A percentile compares a stretch with the other conserved stretches of the same genome.
phyloP scores from a whole-genome alignment of 2,329 filamentous ascomycete species.

The Colletotrichum abscissum region DNA sequence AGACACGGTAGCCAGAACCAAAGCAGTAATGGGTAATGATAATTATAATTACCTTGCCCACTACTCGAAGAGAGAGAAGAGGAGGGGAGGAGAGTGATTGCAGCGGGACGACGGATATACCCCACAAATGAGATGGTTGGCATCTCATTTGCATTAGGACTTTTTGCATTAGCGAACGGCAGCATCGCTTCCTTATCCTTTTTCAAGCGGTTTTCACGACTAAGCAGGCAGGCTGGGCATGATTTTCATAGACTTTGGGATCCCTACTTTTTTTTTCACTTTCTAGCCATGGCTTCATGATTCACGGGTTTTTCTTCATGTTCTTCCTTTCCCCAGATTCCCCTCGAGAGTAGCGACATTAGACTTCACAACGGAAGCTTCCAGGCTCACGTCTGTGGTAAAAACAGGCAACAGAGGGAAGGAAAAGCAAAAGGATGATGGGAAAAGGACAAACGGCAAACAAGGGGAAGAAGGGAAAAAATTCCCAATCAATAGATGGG shows the following conservation, averaged over 20 bases:
- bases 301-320: neutral
- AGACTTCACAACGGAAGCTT: neutral
- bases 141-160: conserved; percentile 8
- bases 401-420: too few relatives aligned
- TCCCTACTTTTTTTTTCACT: too few relatives aligned
- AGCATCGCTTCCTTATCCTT: conserved; percentile 2
- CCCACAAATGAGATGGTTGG: neutral
- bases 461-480: neutral
- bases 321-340: neutral
- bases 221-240: neutral
- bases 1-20: neutral
- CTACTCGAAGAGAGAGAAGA: conserved; percentile 12
- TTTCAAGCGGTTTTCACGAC: neutral
- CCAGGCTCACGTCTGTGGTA: neutral
- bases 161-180: conserved; percentile 34
- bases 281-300: neutral
- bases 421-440: neutral
- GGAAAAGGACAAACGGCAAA: neutral
- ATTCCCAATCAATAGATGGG: neutral
- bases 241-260: neutral
- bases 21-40: conserved; percentile 30
- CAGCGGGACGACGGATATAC: conserved; percentile 26
- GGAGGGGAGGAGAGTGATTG: neutral
- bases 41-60: conserved; percentile 5
- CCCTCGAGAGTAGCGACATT: neutral